These are phyloP conservation scores for Rubia tinctorum DNA, from an alignment of 305 asterid genomes.

Conservation along the genomic window DNA sequence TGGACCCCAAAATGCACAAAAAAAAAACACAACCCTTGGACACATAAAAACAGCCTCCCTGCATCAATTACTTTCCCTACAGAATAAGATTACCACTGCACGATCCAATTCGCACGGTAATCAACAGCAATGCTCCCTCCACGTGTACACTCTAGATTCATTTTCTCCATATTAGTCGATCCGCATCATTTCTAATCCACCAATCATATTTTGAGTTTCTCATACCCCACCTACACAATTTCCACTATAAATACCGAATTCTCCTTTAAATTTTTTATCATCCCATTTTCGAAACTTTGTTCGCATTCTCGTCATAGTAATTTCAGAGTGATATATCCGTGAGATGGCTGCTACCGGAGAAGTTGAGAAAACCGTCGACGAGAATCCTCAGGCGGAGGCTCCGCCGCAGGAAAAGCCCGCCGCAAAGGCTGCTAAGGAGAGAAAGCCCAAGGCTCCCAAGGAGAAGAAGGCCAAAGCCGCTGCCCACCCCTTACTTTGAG, in stretches of 20 bases:
- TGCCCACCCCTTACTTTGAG: constrained; percentile 68
- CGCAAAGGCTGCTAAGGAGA: constrained; percentile 41
- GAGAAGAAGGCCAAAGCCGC: constrained; percentile 50
- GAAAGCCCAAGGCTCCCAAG: constrained; percentile 41
- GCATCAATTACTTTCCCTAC: neutral
- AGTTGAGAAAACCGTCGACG: constrained; percentile 27
- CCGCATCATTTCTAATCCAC: constrained; percentile 17
- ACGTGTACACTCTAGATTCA: constrained; percentile 34
- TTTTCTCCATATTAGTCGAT: constrained; percentile 2
- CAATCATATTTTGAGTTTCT: constrained; percentile 33
- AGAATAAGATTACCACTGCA: constrained; percentile 32
- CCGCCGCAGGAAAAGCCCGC: constrained; percentile 20
- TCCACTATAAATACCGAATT: constrained; percentile 35
- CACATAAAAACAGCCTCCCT: constrained; percentile 4
- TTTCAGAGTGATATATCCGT: neutral
- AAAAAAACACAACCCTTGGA: constrained; percentile 33
- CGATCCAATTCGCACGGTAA: constrained; percentile 27
- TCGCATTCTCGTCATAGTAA: neutral
- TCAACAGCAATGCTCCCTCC: constrained; percentile 21
- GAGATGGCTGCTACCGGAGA: constrained; percentile 42
- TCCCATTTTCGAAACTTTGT: neutral
- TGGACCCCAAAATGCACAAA: constrained; percentile 9
- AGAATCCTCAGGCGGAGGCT: constrained; percentile 26
- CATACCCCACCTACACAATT: constrained; percentile 15
- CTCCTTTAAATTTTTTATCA: neutral